phyloP scores from a whole-genome alignment of 805 yeast species.

The Kluyveromyces siamensis region DNA sequence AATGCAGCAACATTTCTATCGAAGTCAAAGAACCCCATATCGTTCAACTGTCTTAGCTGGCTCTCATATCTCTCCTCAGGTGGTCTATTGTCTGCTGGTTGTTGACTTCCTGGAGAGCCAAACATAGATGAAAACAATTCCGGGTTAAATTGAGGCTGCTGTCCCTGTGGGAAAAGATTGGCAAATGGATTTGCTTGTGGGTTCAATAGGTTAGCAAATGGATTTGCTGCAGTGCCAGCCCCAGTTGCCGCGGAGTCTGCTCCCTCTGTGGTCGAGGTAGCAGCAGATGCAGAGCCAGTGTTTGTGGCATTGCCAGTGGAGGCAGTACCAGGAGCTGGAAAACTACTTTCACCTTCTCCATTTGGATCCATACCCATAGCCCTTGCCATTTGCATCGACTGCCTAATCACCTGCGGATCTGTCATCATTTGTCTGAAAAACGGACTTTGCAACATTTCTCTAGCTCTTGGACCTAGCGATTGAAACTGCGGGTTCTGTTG shows the following conservation, averaged over 20 bases:
- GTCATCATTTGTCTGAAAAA: conserved; percentile 68
- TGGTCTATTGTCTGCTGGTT: conserved; percentile 50
- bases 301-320: conserved; percentile 10
- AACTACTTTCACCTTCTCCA: conserved; percentile 27
- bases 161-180: conserved; percentile 20
- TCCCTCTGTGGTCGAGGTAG: neutral
- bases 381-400: conserved; percentile 68
- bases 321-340: conserved; percentile 43
- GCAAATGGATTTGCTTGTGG: conserved; percentile 38
- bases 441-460: conserved; percentile 79
- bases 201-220: conserved; percentile 39
- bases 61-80: conserved; percentile 71
- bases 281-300: conserved; percentile 9
- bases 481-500: conserved; percentile 77
- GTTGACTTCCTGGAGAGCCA: conserved; percentile 26
- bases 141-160: conserved; percentile 37
- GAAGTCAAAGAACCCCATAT: conserved; percentile 84
- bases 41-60: conserved; percentile 67
- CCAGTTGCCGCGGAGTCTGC: conserved; percentile 18
- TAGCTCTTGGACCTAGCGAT: conserved; percentile 80
- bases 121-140: conserved; percentile 37
- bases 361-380: conserved; percentile 27
- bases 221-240: conserved; percentile 31
- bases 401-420: conserved; percentile 80
- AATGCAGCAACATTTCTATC: conserved; percentile 87